A percentile compares a stretch with the other conserved stretches of the same genome.
Evolutionary conservation across 805 yeast genomes (phyloP).

Genomic region (Monosporozyma solicola): DNA sequence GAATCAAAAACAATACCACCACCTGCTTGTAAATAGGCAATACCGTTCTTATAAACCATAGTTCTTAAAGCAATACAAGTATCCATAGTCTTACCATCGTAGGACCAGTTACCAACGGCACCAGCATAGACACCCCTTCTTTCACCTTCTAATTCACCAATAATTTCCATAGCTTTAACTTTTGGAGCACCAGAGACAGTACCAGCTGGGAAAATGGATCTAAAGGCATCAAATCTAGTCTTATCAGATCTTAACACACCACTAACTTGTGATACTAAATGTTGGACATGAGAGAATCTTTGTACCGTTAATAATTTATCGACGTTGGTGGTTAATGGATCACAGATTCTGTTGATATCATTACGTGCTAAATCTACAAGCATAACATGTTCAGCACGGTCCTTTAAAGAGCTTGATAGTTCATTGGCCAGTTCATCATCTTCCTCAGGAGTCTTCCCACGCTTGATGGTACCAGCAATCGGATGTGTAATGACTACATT

Average conservation of each 20-base stretch:
- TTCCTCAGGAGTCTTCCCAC: slow-evolving; percentile 88
- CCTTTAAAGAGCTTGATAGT: slow-evolving; percentile 71
- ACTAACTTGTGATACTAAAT: slow-evolving; percentile 87
- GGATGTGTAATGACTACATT: slow-evolving; percentile 88
- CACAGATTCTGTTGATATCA: slow-evolving; percentile 91
- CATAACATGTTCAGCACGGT: slow-evolving; percentile 98
- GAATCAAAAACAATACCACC: slow-evolving; percentile 97
- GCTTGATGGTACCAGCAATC: slow-evolving; percentile 89
- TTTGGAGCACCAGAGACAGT: slow-evolving; percentile 98
- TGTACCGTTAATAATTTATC: slow-evolving; percentile 86
- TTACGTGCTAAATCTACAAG: slow-evolving; percentile 95
- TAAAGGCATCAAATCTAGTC: slow-evolving; percentile 91
- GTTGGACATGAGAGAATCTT: slow-evolving; percentile 95
- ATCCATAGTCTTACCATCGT: slow-evolving; percentile 90
- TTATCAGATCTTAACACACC: slow-evolving; percentile 80
- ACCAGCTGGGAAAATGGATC: slow-evolving; percentile 98
- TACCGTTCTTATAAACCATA: slow-evolving; percentile 86
- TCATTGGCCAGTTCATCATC: slow-evolving; percentile 76
- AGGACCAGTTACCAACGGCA: slow-evolving; percentile 97
- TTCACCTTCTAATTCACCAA: slow-evolving; percentile 81
- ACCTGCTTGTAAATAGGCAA: slow-evolving; percentile 94
- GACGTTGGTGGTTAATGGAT: slow-evolving; percentile 73
- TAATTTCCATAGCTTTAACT: slow-evolving; percentile 91
- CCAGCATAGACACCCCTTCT: slow-evolving; percentile 97
- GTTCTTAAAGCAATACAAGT: slow-evolving; percentile 97